Percentiles rank a stretch among this genome's conserved stretches.
Evolutionary conservation across 2,329 filamentous ascomycete species (phyloP).

Genomic region (Rutstroemia sp.): DNA sequence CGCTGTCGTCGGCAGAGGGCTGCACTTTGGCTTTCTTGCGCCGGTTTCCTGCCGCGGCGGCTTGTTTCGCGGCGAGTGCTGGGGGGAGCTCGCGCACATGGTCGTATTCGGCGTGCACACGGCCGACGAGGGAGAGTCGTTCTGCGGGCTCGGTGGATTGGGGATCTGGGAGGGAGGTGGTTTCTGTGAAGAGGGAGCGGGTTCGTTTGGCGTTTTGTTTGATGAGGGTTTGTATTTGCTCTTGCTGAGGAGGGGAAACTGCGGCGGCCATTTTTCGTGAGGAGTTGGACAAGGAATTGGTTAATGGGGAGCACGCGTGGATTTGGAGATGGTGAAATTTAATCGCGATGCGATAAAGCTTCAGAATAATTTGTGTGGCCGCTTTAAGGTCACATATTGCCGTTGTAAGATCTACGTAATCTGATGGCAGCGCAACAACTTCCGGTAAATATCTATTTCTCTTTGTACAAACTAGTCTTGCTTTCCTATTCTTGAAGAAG

Average conservation of each 20-base stretch:
- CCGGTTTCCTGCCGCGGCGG: slow-evolving; percentile 52
- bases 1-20: slow-evolving; percentile 23
- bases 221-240: slow-evolving; percentile 33
- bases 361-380: background rate
- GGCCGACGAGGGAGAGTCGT: slow-evolving; percentile 23
- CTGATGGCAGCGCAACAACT: no score
- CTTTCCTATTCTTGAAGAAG: no score
- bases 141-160: slow-evolving; percentile 24
- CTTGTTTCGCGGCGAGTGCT: slow-evolving; percentile 72
- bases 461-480: no score
- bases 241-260: slow-evolving; percentile 6
- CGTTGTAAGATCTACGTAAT: no score
- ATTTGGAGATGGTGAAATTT: background rate
- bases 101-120: slow-evolving; percentile 58
- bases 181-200: slow-evolving; percentile 33
- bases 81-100: slow-evolving; percentile 70
- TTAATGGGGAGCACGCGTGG: background rate
- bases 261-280: slow-evolving; percentile 3
- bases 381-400: background rate
- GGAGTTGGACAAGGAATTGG: background rate
- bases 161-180: slow-evolving; percentile 14
- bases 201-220: slow-evolving; percentile 36
- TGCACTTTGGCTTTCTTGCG: slow-evolving; percentile 52
- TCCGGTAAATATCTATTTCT: no score
- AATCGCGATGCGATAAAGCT: slow-evolving; percentile 5